Conservation (phyloP, 805 yeast genomes). For the Candida tallmaniae region DNA sequence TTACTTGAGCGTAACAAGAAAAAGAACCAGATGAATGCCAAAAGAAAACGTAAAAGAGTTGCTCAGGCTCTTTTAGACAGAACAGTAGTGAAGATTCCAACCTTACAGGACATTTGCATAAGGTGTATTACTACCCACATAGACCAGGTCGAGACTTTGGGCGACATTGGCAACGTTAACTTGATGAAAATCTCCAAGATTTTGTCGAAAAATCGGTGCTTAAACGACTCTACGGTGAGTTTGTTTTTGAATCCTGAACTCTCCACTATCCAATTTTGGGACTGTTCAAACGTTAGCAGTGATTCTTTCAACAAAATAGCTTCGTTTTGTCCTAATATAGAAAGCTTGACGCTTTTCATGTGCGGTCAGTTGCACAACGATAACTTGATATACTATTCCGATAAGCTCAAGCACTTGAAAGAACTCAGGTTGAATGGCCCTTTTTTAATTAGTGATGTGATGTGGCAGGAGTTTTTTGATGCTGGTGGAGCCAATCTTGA, state of each 20-base stretch:
- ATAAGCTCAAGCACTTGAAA: conserved; percentile 52
- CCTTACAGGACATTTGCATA: conserved; percentile 81
- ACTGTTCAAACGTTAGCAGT: conserved; percentile 75
- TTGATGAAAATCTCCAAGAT: conserved; percentile 70
- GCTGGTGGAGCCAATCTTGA: conserved; percentile 49
- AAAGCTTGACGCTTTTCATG: conserved; percentile 69
- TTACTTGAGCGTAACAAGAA: conserved; percentile 42
- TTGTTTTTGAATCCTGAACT: conserved; percentile 65
- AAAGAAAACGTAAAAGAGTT: conserved; percentile 69
- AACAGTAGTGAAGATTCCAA: conserved; percentile 56
- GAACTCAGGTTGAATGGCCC: conserved; percentile 81
- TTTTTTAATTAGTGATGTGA: conserved; percentile 67
- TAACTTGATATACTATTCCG: conserved; percentile 57
- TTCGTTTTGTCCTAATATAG: conserved; percentile 71
- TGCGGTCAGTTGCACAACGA: conserved; percentile 89
- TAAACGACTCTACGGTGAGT: conserved; percentile 66
- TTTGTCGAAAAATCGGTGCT: conserved; percentile 74
- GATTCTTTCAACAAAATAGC: conserved; percentile 68
- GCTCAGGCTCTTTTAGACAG: conserved; percentile 83
- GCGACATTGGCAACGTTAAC: conserved; percentile 78
- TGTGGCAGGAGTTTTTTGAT: conserved; percentile 78
- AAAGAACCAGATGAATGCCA: conserved; percentile 55
- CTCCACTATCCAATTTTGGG: conserved; percentile 73
- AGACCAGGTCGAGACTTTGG: conserved; percentile 72
- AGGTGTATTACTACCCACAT: conserved; percentile 60